Conservation (phyloP, 106 monocot genomes). For the Dendrobium nobile region DNA sequence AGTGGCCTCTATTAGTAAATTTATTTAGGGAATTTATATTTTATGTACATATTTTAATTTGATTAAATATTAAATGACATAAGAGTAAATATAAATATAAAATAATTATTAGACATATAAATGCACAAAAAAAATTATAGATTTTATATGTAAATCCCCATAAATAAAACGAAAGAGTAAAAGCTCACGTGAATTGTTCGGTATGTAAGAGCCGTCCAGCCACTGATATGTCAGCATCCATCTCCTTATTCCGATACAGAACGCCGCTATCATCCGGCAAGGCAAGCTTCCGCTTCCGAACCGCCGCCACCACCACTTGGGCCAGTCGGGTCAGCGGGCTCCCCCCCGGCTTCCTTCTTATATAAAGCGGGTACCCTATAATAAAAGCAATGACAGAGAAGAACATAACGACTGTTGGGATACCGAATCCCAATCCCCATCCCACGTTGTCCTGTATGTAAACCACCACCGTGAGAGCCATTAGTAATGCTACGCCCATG, state of each 20-base stretch:
- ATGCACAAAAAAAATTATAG: no score
- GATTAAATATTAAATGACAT: no score
- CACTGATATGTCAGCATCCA: slow-evolving; percentile 50
- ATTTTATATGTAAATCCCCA: no score
- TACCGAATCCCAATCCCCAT: slow-evolving; percentile 39
- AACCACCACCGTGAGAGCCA: slow-evolving; percentile 35
- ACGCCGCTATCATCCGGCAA: slow-evolving; percentile 15
- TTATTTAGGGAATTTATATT: no score
- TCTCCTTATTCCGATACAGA: slow-evolving; percentile 51
- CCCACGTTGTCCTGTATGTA: slow-evolving; percentile 43
- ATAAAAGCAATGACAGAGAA: slow-evolving; percentile 21
- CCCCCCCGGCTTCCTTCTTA: slow-evolving; percentile 21
- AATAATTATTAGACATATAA: no score
- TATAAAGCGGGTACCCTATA: slow-evolving; percentile 34
- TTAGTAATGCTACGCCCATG: slow-evolving; percentile 14
- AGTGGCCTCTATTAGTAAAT: no score
- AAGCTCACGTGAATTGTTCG: slow-evolving; percentile 16
- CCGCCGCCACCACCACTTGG: slow-evolving; percentile 27
- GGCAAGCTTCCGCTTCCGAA: slow-evolving; percentile 25
- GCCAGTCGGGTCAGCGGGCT: slow-evolving; percentile 32
- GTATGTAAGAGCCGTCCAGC: slow-evolving; percentile 44
- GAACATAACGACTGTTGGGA: slow-evolving; percentile 29
- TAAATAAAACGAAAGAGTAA: neutral
- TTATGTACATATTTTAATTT: no score
- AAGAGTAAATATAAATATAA: no score